A percentile compares a stretch with the other conserved stretches of the same genome.
These are phyloP conservation scores for Penicillium alfredii DNA, from an alignment of 495 filamentous ascomycete species.

Conservation along the genomic window DNA sequence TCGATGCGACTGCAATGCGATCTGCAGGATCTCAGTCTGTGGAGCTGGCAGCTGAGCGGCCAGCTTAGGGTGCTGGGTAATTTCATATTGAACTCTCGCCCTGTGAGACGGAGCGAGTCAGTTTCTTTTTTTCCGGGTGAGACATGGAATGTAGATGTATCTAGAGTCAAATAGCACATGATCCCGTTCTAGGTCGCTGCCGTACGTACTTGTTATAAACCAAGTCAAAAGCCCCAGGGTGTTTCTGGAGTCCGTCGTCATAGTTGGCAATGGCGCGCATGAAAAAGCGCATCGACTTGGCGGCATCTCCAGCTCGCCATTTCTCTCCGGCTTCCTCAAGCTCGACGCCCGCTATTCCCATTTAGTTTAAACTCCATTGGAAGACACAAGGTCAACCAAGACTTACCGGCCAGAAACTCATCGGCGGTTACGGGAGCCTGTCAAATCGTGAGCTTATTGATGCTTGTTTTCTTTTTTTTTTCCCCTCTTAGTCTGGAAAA, in stretches of 20 bases:
- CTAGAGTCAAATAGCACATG: too few species aligned
- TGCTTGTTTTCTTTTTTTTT: too few species aligned
- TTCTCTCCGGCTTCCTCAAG: conserved; percentile 66
- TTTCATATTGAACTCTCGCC: conserved; percentile 59
- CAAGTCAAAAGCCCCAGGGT: conserved; percentile 57
- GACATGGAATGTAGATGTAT: too few species aligned
- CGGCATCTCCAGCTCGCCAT: conserved; percentile 66
- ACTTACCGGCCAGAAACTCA: conserved; percentile 53
- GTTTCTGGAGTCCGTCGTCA: conserved; percentile 51
- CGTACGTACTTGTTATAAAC: conserved; percentile 64
- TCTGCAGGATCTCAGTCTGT: conserved; percentile 45
- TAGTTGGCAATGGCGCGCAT: conserved; percentile 60
- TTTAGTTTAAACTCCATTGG: background rate
- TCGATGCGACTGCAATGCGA: conserved; percentile 55
- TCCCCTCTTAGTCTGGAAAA: too few species aligned
- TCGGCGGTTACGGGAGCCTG: conserved; percentile 54
- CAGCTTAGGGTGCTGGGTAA: conserved; percentile 55
- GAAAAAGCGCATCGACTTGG: conserved; percentile 64
- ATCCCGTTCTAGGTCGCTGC: too few species aligned
- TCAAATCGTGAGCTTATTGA: background rate
- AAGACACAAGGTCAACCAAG: background rate
- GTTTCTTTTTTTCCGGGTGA: conserved; percentile 1
- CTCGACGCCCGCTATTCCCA: conserved; percentile 53
- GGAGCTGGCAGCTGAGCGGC: conserved; percentile 47
- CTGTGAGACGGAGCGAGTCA: conserved; percentile 22